Evolutionary conservation across 83 land plant species (phyloP).

Genomic region (Picea abies): DNA sequence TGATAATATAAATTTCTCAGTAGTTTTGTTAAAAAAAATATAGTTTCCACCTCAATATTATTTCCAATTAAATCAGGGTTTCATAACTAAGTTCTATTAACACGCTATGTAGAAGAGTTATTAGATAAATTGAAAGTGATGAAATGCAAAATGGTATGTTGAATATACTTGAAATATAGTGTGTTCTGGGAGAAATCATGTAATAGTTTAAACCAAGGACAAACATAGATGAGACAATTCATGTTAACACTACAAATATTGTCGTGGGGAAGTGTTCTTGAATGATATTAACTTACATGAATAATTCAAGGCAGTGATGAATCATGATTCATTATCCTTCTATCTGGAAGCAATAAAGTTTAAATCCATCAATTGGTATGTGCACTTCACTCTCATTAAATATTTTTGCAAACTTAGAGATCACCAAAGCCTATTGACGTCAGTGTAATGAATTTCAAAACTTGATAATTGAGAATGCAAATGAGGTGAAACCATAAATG

Average conservation of each 20-base stretch:
- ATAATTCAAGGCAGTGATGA: constrained; percentile 9
- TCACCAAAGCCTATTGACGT: no score
- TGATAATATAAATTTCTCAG: no score
- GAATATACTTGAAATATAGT: constrained; percentile 50
- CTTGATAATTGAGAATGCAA: no score
- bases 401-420: no score
- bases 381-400: no score
- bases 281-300: no score
- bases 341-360: no score
- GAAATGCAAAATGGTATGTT: background rate
- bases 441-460: no score
- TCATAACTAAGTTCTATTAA: background rate
- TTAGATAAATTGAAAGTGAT: background rate
- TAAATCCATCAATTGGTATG: no score
- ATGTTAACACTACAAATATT: constrained; percentile 61
- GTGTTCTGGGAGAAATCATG: constrained; percentile 56
- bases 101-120: background rate
- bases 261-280: constrained; percentile 42
- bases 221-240: constrained; percentile 50
- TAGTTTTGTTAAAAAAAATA: no score
- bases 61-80: constrained; percentile 1
- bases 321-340: background rate
- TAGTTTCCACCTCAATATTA: constrained; percentile 44
- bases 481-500: no score
- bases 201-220: constrained; percentile 60